Evolutionary conservation across 1,284 basidiomycete species (phyloP).

Genomic region (Tilletia indica): DNA sequence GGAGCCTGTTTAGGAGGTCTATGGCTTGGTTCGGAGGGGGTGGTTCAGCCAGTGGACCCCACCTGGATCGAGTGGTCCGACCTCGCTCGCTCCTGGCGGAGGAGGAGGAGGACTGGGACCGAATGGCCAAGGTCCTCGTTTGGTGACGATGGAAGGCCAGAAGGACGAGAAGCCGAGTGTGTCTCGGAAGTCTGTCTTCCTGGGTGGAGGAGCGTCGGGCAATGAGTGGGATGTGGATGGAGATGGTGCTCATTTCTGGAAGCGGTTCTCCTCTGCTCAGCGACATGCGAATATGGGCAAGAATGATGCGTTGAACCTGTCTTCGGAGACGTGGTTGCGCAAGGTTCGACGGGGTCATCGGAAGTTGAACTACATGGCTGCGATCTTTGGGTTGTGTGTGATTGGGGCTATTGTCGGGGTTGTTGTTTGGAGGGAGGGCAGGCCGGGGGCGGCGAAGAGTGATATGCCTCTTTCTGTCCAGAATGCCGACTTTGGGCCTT

Average conservation of each 20-base stretch:
- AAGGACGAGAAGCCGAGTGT: constrained; percentile 40
- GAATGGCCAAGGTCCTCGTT: background rate
- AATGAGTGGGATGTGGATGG: constrained; percentile 48
- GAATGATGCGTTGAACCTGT: constrained; percentile 24
- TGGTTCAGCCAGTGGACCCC: background rate
- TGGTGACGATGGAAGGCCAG: constrained; percentile 30
- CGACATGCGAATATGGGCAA: constrained; percentile 31
- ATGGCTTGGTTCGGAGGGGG: constrained; percentile 36
- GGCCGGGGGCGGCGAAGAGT: background rate
- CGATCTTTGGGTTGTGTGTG: constrained; percentile 27
- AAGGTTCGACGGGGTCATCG: constrained; percentile 16
- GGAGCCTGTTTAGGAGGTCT: constrained; percentile 38
- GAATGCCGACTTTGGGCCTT: constrained; percentile 8
- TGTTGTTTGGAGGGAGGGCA: constrained; percentile 45
- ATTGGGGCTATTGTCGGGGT: constrained; percentile 42
- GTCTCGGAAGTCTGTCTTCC: constrained; percentile 40
- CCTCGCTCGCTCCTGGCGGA: too few relatives aligned
- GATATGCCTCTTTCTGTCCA: background rate
- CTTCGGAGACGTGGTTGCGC: constrained; percentile 17
- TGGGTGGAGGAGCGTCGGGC: constrained; percentile 41
- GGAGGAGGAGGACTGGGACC: too few relatives aligned
- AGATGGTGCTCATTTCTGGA: constrained; percentile 47
- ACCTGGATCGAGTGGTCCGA: too few relatives aligned
- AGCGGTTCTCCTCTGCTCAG: constrained; percentile 42
- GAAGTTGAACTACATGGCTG: constrained; percentile 36